phyloP scores from a whole-genome alignment of 805 yeast genomes.

The Candida pseudofarinosa region DNA sequence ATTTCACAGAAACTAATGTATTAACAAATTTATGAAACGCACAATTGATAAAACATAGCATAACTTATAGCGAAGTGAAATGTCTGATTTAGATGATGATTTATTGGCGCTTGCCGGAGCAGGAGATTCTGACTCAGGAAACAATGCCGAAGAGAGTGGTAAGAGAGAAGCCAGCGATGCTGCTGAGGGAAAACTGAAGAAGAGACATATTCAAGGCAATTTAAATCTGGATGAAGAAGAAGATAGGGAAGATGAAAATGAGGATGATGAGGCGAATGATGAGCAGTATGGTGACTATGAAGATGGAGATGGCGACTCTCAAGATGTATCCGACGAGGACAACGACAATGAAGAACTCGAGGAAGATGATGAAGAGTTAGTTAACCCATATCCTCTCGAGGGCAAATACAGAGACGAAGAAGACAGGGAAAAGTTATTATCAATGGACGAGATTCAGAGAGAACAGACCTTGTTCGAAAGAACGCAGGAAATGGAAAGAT shows the following conservation, averaged over 20 bases:
- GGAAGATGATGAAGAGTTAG: constrained; percentile 34
- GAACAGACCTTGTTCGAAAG: constrained; percentile 91
- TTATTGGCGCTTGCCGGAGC: constrained; percentile 88
- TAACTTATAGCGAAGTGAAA: constrained; percentile 15
- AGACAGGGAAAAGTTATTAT: constrained; percentile 63
- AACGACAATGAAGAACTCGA: constrained; percentile 27
- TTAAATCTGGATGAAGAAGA: constrained; percentile 19
- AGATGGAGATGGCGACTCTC: constrained; percentile 15
- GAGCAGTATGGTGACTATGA: constrained; percentile 26
- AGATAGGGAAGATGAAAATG: constrained; percentile 29
- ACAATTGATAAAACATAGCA: too few species aligned
- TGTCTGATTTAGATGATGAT: constrained; percentile 92
- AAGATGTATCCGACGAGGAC: constrained; percentile 16
- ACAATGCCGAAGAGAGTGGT: constrained; percentile 10
- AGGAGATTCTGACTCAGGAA: constrained; percentile 19
- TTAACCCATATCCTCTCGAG: constrained; percentile 88
- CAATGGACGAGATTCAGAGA: constrained; percentile 87
- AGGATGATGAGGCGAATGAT: constrained; percentile 30
- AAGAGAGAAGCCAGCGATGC: constrained; percentile 11
- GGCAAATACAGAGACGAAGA: constrained; percentile 83
- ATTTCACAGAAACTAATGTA: too few species aligned
- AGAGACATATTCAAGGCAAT: constrained; percentile 19
- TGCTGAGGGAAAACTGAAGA: constrained; percentile 26
- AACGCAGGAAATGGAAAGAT: constrained; percentile 85
- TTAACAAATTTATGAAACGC: too few species aligned